These are phyloP conservation scores for Penicillium thymicola DNA, from an alignment of 2,329 filamentous ascomycete genomes.

Conservation along the genomic window DNA sequence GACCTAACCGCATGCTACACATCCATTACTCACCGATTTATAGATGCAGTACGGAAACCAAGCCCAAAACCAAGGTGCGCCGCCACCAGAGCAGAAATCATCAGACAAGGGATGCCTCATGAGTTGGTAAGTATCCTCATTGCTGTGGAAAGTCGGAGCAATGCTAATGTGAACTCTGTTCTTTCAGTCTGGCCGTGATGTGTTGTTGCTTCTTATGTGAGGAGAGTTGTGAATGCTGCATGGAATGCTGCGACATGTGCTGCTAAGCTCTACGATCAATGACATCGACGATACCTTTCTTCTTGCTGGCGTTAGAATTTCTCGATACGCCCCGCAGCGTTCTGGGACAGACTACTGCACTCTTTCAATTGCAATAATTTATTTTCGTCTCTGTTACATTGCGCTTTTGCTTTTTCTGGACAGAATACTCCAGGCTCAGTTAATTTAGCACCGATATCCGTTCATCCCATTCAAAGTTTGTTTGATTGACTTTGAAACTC, in stretches of 20 bases:
- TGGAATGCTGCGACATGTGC: slow-evolving; percentile 49
- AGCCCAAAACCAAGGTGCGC: too few species aligned
- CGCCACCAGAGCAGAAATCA: slow-evolving; percentile 33
- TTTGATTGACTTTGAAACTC: not conserved
- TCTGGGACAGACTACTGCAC: slow-evolving; percentile 5
- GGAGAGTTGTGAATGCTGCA: slow-evolving; percentile 62
- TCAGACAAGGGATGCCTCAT: slow-evolving; percentile 43
- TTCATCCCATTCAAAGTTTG: not conserved
- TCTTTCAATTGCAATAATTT: slow-evolving; percentile 4
- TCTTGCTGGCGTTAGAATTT: slow-evolving; percentile 21
- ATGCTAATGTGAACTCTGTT: slow-evolving; percentile 9
- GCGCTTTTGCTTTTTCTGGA: not conserved
- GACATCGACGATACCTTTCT: slow-evolving; percentile 24
- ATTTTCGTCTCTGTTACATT: not conserved
- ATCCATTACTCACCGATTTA: not conserved
- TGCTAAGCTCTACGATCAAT: slow-evolving; percentile 29
- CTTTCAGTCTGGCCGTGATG: slow-evolving; percentile 50
- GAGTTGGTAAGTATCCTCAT: slow-evolving; percentile 44
- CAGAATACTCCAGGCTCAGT: not conserved
- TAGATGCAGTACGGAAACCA: not conserved
- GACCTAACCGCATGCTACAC: not conserved
- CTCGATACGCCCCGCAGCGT: slow-evolving; percentile 1
- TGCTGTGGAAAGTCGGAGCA: not conserved
- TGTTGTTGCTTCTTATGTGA: slow-evolving; percentile 65
- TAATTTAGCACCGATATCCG: not conserved